phyloP scores from a whole-genome alignment of 257 asterid genomes.

The Solanum neorickii region DNA sequence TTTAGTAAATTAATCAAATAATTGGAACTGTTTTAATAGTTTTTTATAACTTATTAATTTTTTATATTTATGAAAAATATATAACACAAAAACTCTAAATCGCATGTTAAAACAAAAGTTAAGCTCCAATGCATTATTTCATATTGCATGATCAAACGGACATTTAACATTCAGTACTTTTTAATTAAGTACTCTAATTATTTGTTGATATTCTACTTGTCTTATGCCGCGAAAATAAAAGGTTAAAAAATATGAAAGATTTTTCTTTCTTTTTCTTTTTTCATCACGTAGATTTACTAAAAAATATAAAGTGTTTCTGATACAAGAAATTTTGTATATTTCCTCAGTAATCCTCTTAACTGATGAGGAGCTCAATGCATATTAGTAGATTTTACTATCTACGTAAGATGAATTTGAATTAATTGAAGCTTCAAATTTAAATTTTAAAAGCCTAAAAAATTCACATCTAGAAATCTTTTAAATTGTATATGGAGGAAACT shows the following conservation, averaged over 20 bases:
- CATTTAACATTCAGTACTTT: neutral
- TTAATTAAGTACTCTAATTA: neutral
- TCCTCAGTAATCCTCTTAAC: neutral
- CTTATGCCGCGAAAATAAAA: neutral
- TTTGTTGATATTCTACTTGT: neutral
- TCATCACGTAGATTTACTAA: neutral
- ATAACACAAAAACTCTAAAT: too few species aligned
- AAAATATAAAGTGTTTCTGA: too few species aligned
- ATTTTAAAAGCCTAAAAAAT: neutral
- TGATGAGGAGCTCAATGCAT: neutral
- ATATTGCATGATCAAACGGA: too few species aligned
- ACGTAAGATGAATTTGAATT: neutral
- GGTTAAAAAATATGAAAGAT: too few species aligned
- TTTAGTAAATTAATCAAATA: too few species aligned
- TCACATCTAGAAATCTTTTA: neutral
- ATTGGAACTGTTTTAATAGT: too few species aligned
- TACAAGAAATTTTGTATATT: too few species aligned
- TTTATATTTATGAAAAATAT: too few species aligned
- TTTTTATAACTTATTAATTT: too few species aligned
- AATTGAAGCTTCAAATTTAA: neutral
- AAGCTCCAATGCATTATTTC: too few species aligned
- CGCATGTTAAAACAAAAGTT: too few species aligned
- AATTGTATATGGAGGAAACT: neutral
- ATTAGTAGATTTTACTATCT: neutral
- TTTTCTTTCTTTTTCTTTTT: too few species aligned